These are phyloP conservation scores for Fusarium musae DNA, from an alignment of 2,329 filamentous ascomycete genomes.

Conservation along the genomic window DNA sequence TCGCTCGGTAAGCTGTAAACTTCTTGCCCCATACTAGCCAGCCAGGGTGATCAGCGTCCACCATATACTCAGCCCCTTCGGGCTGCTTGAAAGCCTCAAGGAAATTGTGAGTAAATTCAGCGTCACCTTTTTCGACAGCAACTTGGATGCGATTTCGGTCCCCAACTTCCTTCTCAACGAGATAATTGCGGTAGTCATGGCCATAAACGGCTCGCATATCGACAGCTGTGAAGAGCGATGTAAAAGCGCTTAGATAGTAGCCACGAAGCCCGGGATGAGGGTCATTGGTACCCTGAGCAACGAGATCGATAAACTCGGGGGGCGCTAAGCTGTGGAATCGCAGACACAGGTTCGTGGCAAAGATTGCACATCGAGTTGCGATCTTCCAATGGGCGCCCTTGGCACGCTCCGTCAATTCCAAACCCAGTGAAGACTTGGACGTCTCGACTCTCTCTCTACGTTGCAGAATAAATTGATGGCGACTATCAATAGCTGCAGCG, in stretches of 20 bases:
- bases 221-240: slow-evolving; percentile 80
- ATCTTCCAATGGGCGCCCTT: slow-evolving; percentile 95
- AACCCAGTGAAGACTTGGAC: slow-evolving; percentile 82
- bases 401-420: slow-evolving; percentile 82
- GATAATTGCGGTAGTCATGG: slow-evolving; percentile 88
- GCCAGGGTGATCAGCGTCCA: slow-evolving; percentile 91
- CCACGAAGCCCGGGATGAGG: slow-evolving; percentile 86
- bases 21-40: slow-evolving; percentile 96
- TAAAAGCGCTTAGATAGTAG: slow-evolving; percentile 84
- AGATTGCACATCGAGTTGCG: slow-evolving; percentile 86
- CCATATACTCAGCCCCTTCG: slow-evolving; percentile 78
- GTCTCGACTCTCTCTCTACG: slow-evolving; percentile 82
- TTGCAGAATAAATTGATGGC: slow-evolving; percentile 78
- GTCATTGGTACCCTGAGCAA: slow-evolving; percentile 85
- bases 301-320: slow-evolving; percentile 82
- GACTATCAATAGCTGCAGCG: slow-evolving; percentile 62
- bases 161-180: slow-evolving; percentile 78
- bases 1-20: slow-evolving; percentile 82
- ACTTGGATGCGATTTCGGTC: slow-evolving; percentile 82
- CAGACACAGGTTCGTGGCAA: slow-evolving; percentile 89
- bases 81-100: slow-evolving; percentile 81
- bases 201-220: slow-evolving; percentile 87
- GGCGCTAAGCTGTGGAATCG: slow-evolving; percentile 92
- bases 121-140: slow-evolving; percentile 77
- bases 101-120: slow-evolving; percentile 81